Evolutionary conservation across 768 basidiomycete species (phyloP).

Genomic region (Boletus speciosus): DNA sequence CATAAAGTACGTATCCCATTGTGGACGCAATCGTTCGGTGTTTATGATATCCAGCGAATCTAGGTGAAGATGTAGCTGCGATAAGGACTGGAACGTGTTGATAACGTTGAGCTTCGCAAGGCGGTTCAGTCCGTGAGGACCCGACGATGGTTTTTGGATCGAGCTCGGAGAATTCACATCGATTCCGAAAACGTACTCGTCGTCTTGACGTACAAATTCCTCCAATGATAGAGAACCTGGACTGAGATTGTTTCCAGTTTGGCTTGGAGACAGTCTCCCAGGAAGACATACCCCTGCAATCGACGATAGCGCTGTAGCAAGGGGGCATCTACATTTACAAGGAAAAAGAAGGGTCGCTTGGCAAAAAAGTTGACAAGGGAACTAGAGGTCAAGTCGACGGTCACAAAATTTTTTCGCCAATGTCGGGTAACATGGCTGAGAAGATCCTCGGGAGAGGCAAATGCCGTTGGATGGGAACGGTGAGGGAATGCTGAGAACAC

Average conservation of each 20-base stretch:
- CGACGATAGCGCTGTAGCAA: slow-evolving; percentile 65
- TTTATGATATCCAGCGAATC: slow-evolving; percentile 67
- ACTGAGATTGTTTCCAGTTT: slow-evolving; percentile 17
- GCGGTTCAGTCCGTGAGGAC: slow-evolving; percentile 33
- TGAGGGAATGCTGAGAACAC: slow-evolving; percentile 17
- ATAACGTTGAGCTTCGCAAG: slow-evolving; percentile 57
- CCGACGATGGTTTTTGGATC: neutral
- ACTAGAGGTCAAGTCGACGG: slow-evolving; percentile 58
- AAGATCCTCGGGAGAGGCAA: slow-evolving; percentile 48
- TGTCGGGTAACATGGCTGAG: slow-evolving; percentile 74
- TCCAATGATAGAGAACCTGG: slow-evolving; percentile 46
- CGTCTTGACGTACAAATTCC: slow-evolving; percentile 72
- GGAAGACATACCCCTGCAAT: slow-evolving; percentile 43
- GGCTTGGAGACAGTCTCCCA: neutral
- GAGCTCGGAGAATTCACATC: slow-evolving; percentile 20
- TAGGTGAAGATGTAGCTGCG: slow-evolving; percentile 59
- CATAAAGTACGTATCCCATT: slow-evolving; percentile 99
- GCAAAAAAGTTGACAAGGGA: slow-evolving; percentile 63
- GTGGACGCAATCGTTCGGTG: slow-evolving; percentile 73
- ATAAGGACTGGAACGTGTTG: slow-evolving; percentile 58
- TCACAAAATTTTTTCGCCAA: slow-evolving; percentile 82
- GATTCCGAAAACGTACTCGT: slow-evolving; percentile 61
- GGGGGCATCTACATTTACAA: slow-evolving; percentile 82
- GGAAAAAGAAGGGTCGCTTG: slow-evolving; percentile 87
- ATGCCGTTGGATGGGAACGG: slow-evolving; percentile 28